Base-by-base conservation (phyloP, 108 stramenopile species). In the Skeletonema tropicum region DNA sequence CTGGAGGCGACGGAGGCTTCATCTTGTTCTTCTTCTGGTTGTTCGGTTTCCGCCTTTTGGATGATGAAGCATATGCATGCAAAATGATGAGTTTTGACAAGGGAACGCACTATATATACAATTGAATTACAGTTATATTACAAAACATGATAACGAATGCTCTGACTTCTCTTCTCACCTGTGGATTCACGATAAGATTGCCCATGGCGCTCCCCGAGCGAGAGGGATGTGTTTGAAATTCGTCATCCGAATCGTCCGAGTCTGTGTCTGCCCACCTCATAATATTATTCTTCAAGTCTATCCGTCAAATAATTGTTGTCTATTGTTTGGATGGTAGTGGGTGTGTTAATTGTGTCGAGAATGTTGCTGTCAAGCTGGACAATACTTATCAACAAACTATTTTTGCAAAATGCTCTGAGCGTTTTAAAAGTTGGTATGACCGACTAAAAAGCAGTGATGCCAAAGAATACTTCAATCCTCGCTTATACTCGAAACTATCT, bases 251-350 rank as follows among this genome's bases (percentile, higher is more conserved):
- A 32, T 82, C 79, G 41, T 80, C 81, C 59, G 73, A 74, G 35
- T 82, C 81, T 39, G 81, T 75, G 45, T 82, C 81, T 17, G 81
- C 81, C 81, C 81, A 82, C 81, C 81, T 71, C 81, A 82, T 82
- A 11, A 46, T 75, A 1, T 1, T 39, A 4, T 17, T 62, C 13
- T n/a, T n/a, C n/a, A n/a, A n/a, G n/a, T n/a, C n/a, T n/a, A n/a
- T n/a, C n/a, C n/a, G n/a, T n/a, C n/a, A n/a, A n/a, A n/a, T n/a
- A n/a, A n/a, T n/a, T n/a, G n/a, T n/a, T n/a, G n/a, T n/a, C n/a
- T n/a, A n/a, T n/a, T n/a, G n/a, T n/a, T n/a, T n/a, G n/a, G n/a
- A n/a, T n/a, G n/a, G n/a, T n/a, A n/a, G n/a, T n/a, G n/a, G n/a
- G n/a, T n/a, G n/a, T n/a, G n/a, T n/a, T n/a, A n/a, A n/a, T n/a